Evolutionary conservation across 495 filamentous ascomycete species (phyloP).

Genomic region (Amphirosellinia nigrospora): DNA sequence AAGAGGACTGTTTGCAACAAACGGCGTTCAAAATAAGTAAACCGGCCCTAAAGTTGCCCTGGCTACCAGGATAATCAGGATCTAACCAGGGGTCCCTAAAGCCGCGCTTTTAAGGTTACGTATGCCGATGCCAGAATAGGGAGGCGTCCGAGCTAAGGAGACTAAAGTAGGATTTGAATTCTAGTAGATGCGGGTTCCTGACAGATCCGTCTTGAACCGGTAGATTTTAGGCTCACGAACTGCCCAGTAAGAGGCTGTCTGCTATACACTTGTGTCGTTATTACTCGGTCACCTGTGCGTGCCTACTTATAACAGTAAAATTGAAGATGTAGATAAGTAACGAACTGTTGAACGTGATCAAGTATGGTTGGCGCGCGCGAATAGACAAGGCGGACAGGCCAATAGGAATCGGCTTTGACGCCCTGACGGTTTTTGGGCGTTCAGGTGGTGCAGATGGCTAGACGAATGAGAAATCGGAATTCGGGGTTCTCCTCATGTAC

Average conservation of each 20-base stretch:
- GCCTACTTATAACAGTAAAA: neutral
- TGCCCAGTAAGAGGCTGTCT: neutral
- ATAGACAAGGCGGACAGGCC: neutral
- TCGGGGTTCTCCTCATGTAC: neutral
- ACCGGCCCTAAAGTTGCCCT: neutral
- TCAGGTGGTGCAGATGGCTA: conserved; percentile 1
- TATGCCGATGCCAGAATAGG: neutral
- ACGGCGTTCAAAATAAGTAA: neutral
- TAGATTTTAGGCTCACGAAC: neutral
- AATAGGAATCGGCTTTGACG: conserved; percentile 12
- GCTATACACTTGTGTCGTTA: no score
- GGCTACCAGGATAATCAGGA: neutral
- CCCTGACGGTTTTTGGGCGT: neutral
- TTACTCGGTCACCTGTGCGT: neutral
- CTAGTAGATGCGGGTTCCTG: neutral
- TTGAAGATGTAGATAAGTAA: neutral
- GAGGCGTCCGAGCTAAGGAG: conserved; percentile 8
- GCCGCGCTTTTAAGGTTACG: neutral
- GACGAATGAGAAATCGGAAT: conserved; percentile 15
- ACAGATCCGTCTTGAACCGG: neutral
- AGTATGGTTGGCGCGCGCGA: conserved; percentile 20
- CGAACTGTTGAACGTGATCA: neutral
- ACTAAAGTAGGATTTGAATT: conserved; percentile 4
- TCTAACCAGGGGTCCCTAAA: neutral
- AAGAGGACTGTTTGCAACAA: neutral